phyloP scores from a whole-genome alignment of 495 filamentous ascomycete genomes.

The Xylaria palmicola region DNA sequence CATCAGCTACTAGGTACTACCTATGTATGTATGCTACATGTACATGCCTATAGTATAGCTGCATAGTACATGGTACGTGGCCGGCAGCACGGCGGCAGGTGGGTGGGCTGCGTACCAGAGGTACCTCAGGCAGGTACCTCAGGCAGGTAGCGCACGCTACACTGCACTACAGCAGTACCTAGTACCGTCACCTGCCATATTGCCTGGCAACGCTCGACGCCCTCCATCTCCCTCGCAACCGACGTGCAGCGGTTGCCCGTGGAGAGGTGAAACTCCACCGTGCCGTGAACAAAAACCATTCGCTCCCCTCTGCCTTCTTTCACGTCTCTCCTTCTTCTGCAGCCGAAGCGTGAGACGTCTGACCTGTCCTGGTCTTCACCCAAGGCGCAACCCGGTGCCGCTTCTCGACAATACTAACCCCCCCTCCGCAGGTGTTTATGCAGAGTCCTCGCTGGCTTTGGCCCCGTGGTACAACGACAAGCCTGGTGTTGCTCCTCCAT shows the following conservation, averaged over 20 bases:
- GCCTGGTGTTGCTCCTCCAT: background rate
- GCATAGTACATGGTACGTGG: too few species aligned
- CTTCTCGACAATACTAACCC: constrained; percentile 4
- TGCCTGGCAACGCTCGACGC: constrained; percentile 15
- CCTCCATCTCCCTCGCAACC: constrained; percentile 17
- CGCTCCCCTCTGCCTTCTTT: constrained; percentile 7
- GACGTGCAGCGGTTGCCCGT: background rate
- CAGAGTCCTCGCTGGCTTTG: constrained; percentile 8
- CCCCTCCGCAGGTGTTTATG: background rate
- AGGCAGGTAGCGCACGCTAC: background rate
- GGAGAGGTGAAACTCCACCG: constrained; percentile 15
- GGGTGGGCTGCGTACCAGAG: too few species aligned
- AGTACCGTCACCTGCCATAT: background rate
- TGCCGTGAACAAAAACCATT: constrained; percentile 19
- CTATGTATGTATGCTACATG: too few species aligned
- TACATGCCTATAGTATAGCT: too few species aligned
- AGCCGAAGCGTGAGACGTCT: constrained; percentile 13
- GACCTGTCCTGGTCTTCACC: background rate
- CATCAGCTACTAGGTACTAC: too few species aligned
- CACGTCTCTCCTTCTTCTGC: constrained; percentile 8
- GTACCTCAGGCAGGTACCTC: background rate
- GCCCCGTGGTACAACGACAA: background rate
- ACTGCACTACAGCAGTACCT: background rate
- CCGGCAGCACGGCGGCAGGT: too few species aligned
- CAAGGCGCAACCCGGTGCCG: constrained; percentile 7